phyloP scores from a whole-genome alignment of 805 yeast species.

The Blastobotrys peoriensis region DNA sequence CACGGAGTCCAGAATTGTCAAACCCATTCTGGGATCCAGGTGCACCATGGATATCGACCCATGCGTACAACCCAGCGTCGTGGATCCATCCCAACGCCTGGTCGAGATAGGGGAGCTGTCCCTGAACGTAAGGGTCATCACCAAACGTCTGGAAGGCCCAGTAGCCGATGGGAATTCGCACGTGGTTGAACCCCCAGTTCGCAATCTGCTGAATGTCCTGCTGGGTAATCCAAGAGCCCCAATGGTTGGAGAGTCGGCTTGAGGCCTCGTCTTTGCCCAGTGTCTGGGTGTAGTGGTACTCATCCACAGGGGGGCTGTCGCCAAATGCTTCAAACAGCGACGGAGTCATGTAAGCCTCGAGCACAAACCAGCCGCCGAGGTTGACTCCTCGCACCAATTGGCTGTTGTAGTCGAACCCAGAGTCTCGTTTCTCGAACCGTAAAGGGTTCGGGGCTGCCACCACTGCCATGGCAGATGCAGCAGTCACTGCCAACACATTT shows the following conservation, averaged over 20 bases:
- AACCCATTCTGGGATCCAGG: constrained; percentile 96
- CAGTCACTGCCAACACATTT: not conserved
- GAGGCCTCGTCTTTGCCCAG: constrained; percentile 59
- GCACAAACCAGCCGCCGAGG: constrained; percentile 85
- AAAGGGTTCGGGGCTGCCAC: not conserved
- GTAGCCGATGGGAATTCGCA: constrained; percentile 88
- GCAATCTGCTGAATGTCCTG: constrained; percentile 58
- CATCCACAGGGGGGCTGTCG: constrained; percentile 66
- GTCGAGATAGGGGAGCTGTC: constrained; percentile 69
- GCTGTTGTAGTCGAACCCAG: constrained; percentile 24
- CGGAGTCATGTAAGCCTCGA: constrained; percentile 84
- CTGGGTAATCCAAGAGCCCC: constrained; percentile 74
- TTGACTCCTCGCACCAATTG: constrained; percentile 46
- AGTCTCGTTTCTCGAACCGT: not conserved
- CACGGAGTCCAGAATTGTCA: constrained; percentile 88
- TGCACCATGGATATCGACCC: constrained; percentile 95
- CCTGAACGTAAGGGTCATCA: constrained; percentile 81
- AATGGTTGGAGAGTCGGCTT: constrained; percentile 54
- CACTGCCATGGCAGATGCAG: not conserved
- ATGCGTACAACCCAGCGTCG: constrained; percentile 56
- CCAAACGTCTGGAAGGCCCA: constrained; percentile 73
- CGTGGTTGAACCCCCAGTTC: constrained; percentile 66
- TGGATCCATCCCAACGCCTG: constrained; percentile 73
- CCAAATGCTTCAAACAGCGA: constrained; percentile 56
- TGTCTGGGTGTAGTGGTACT: constrained; percentile 56